Base-by-base conservation (phyloP, 306 rosid genomes). In the Ziziphus jujuba region DNA sequence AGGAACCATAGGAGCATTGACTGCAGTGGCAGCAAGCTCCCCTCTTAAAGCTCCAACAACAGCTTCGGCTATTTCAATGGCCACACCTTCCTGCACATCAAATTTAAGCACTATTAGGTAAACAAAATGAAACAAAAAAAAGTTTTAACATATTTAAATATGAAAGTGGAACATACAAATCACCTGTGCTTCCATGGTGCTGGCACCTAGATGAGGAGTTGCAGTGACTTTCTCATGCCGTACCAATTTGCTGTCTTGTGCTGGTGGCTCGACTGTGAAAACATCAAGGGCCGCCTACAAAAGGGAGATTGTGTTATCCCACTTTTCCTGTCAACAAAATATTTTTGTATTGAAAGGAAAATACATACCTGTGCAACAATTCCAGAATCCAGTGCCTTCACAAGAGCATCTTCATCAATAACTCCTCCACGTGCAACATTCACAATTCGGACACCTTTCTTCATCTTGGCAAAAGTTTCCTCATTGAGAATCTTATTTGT, bases 381-480 rank as follows among this genome's bases (percentile, higher is more conserved):
- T 54, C 97, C 97, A 55, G 95, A 59, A 82, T 95, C 97, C 16
- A 95, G 66, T 6, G 99, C 99, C 81, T 86, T 88, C 57, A 95
- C 85, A 6, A 95, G 84, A 10, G 99, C 99, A 43, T 95, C 99
- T 81, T 95, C 99, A 53, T 95, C 96, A 56, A 95, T 95, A 50
- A 95, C 97, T 19, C 99, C 99, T 10, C 99, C 99, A 33, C 97
- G 95, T 71, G 99, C 99, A 74, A 95, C 99, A 76, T 88, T 95
- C 51, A 90, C 87, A 25, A 95, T 95, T 23, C 97, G 79, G 67
- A 95, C 95, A 19, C 96, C 99, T 68, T 85, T 90, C 78, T 95
- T 95, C 99, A 90, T 95, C 87, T 95, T 95, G 0, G 97, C 91
- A 70, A 95, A 95, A 8, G 95, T 90, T 40, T 91, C 97, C 9